Evolutionary conservation across 495 filamentous ascomycete genomes (phyloP), one percentile per base, ranked within the genome.

Genomic region (Lasiosphaeris hirsuta): DNA sequence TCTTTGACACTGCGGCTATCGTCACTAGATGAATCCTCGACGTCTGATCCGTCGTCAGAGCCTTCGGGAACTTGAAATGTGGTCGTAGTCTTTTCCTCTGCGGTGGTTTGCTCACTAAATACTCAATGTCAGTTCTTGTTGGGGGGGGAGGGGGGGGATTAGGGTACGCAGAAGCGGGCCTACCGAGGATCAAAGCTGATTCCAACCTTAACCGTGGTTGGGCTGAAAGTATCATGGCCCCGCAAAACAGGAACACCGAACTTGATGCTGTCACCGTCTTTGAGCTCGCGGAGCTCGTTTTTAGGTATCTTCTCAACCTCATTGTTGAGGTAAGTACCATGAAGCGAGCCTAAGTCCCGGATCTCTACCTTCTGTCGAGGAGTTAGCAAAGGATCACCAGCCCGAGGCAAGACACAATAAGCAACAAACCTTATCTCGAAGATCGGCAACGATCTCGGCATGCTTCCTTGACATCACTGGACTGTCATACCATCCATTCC

Each of bases 381-480:
- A 39, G 63, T 66, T 47, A 68, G 61, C 19, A 44, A 38, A 30
- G 14, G 4, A 34, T 18, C 37, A 49, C 58, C 54, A 58, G 56
- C 39, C 35, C 38, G 2, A 44, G 52, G 3, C 36, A 38, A 7
- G 48, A 7, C 7, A 44, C 0, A 35, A 30, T 3, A 5, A 13
- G 13, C n/a, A 13, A 57, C 72, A 43, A 60, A 85, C 84, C 66
- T 76, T 71, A 4, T 66, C 56, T 0, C 80, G 65, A 3, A 71
- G 37, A 40, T 76, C 65, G 10, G 78, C 72, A 10, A 64, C 56
- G 8, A 96, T 63, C 49, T 79, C 72, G 10, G 90, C 91, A 74
- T 96, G 91, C 9, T 82, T 69, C 33, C 91, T 80, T 30, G 89
- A 94, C 80, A 96, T 87, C 19, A 95, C 89, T 0, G 89, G 82